A percentile compares a stretch with the other conserved stretches of the same genome.
These are phyloP conservation scores for Cymbopogon citratus DNA, from an alignment of 176 grass and related monocot species.

Conservation along the genomic window DNA sequence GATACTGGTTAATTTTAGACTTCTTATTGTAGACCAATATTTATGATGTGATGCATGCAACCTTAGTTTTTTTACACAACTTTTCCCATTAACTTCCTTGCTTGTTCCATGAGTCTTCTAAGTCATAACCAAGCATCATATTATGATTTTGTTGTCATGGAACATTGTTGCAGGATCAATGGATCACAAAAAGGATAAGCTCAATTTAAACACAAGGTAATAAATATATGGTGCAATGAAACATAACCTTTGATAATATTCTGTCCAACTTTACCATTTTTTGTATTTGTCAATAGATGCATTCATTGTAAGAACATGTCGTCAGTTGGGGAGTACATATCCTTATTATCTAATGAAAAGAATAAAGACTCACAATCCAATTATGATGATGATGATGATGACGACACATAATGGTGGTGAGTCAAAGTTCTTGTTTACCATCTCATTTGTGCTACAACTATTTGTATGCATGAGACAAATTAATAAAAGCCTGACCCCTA, in stretches of 20 bases:
- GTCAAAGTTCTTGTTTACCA: background rate
- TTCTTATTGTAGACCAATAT: background rate
- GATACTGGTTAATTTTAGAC: background rate
- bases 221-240: background rate
- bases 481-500: background rate
- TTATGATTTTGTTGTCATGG: conserved; percentile 22
- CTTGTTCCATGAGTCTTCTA: background rate
- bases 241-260: background rate
- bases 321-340: background rate
- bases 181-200: background rate
- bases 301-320: background rate
- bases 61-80: background rate
- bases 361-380: background rate
- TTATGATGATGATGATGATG: background rate
- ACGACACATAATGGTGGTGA: conserved; percentile 23
- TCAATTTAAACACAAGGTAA: conserved; percentile 37
- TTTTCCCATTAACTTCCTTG: background rate
- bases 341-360: conserved; percentile 12
- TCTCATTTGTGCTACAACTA: background rate
- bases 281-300: background rate
- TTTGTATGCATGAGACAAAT: background rate
- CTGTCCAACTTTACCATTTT: background rate
- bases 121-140: background rate
- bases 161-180: conserved; percentile 31
- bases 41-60: background rate